Percentiles rank a stretch among this genome's conserved stretches.
Evolutionary conservation across 371 early-diverging fungal species (phyloP).

Genomic region (Dinochytrium kinnereticum): DNA sequence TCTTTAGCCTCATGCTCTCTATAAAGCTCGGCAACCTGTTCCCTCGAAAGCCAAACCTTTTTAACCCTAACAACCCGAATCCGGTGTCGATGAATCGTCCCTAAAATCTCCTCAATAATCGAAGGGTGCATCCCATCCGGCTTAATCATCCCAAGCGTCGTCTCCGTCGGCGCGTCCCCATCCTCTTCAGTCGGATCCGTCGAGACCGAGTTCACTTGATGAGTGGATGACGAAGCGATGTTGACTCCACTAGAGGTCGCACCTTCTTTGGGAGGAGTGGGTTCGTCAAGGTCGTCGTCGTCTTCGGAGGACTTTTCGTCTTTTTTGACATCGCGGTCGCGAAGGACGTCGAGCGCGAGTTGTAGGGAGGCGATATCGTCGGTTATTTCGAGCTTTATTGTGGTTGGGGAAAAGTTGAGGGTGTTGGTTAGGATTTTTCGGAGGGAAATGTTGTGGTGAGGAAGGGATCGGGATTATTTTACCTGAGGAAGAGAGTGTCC

Average conservation of each 20-base stretch:
- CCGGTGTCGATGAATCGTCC: slow-evolving; percentile 45
- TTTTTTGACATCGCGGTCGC: background rate
- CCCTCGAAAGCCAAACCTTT: slow-evolving; percentile 61
- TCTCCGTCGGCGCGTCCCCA: slow-evolving; percentile 29
- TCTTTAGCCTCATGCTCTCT: slow-evolving; percentile 51
- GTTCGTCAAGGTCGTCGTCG: background rate
- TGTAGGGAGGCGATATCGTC: background rate
- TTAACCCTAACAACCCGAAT: slow-evolving; percentile 47
- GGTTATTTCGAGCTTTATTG: slow-evolving; percentile 3
- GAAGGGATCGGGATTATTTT: background rate
- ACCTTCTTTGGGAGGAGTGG: background rate
- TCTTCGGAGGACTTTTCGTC: background rate
- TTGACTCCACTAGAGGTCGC: background rate
- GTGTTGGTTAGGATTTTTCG: too few relatives aligned
- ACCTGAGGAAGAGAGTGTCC: slow-evolving; percentile 47
- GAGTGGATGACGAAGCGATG: background rate
- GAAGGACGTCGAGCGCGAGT: background rate
- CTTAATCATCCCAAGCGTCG: slow-evolving; percentile 63
- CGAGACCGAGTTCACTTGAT: background rate
- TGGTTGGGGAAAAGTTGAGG: too few relatives aligned
- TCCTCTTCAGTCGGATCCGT: background rate
- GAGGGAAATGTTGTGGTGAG: too few relatives aligned
- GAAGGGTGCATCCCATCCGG: slow-evolving; percentile 60
- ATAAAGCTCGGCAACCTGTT: slow-evolving; percentile 55
- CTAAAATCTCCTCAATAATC: slow-evolving; percentile 48